phyloP scores from a whole-genome alignment of 2,329 filamentous ascomycete species.

The Pseudogymnoascus sp. region DNA sequence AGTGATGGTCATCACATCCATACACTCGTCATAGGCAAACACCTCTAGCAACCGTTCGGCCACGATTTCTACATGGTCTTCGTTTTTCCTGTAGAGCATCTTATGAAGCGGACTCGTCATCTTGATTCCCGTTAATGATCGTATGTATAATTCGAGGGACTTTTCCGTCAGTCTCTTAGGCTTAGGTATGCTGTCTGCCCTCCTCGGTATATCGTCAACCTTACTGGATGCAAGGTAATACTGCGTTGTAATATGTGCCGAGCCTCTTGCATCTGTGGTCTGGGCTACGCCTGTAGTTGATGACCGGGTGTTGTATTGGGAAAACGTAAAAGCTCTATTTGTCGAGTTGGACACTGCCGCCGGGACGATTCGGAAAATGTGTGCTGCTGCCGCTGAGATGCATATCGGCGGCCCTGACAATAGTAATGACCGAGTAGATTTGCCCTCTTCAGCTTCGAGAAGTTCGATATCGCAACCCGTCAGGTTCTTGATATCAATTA shows the following conservation, averaged over 20 bases:
- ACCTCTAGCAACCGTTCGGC: neutral
- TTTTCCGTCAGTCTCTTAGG: neutral
- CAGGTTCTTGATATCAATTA: slow-evolving; percentile 5
- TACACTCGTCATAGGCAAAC: neutral
- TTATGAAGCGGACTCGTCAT: slow-evolving; percentile 12
- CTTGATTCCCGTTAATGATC: slow-evolving; percentile 3
- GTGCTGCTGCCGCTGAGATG: slow-evolving; percentile 1
- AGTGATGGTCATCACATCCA: neutral
- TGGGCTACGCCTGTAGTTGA: neutral
- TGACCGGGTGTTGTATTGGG: neutral
- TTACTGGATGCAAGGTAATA: slow-evolving; percentile 5
- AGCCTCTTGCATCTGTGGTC: neutral
- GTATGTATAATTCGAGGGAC: neutral
- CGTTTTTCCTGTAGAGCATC: neutral
- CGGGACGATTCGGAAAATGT: neutral
- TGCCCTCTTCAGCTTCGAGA: neutral
- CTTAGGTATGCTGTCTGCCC: neutral
- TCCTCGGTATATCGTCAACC: neutral
- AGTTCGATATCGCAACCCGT: slow-evolving; percentile 9
- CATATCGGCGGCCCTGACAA: neutral
- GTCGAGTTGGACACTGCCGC: neutral
- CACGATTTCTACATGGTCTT: neutral
- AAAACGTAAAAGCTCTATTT: neutral
- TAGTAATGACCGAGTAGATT: neutral
- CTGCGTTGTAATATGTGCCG: neutral